Base-by-base conservation (phyloP, 176 grass and related monocot genomes). In the Paspalum vaginatum region DNA sequence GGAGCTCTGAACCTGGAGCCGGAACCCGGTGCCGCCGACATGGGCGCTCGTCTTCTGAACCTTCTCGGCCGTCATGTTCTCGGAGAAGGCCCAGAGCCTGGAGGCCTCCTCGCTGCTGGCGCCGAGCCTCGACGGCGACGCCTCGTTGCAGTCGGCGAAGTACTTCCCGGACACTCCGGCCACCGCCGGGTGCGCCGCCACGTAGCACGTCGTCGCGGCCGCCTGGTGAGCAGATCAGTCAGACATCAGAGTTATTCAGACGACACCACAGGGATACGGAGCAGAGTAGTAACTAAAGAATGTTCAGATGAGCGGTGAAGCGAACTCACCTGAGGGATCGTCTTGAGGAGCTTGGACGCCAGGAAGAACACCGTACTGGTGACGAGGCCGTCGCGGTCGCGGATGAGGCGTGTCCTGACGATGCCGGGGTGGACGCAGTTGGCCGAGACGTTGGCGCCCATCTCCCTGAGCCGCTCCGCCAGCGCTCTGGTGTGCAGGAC, bases 371-470 rank as follows among this genome's bases (percentile, higher is more conserved):
- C 87, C 0, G 24, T 86, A 93, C 96, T 91, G 76, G 90, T 99
- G 75, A 93, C 21, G 65, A 98, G 65, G 64, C 96, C 88, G 18
- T 93, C 96, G 65, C 96, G 83, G 79, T 99, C 96, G 21, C 96
- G 86, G 81, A 94, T 99, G 62, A 99, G 96, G 6, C 96, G 70
- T 3, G 96, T 99, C 54, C 96, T 74, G 76, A 99, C 96, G 70
- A 99, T 95, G 25, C 96, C 96, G 13, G 96, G 96, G 81, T 99
- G 96, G 75, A 99, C 96, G 79, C 96, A 99, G 61, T 99, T 99
- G 0, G 90, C 93, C 17, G 93, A 93, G 41, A 99, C 93, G 60
- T 95, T 86, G 26, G 91, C 93, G 39, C 76, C 76, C 84, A 91
- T 93, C 76, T 88, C 86, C 88, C 55, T 80, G 65, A 99, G 84